Conservation (phyloP, 106 monocot genomes). For the Narthecium ossifragum region DNA sequence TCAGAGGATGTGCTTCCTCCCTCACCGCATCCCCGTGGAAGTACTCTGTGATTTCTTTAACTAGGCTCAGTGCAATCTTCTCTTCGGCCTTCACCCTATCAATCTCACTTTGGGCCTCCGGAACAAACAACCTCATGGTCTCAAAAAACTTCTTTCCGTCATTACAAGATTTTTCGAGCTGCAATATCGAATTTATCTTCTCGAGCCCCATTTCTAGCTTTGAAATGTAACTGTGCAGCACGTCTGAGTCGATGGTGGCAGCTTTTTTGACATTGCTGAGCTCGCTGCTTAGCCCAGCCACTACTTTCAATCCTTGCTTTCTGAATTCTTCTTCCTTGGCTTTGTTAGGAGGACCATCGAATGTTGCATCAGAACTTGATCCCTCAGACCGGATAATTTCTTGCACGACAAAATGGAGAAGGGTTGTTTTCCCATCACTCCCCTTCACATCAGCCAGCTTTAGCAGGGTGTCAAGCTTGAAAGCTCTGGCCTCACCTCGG, state of each 20-base stretch:
- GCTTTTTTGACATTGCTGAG: conserved; percentile 83
- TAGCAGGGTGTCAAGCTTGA: conserved; percentile 77
- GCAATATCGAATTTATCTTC: conserved; percentile 45
- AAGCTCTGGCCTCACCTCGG: conserved; percentile 56
- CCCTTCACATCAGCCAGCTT: conserved; percentile 73
- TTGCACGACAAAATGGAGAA: conserved; percentile 81
- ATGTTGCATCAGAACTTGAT: conserved; percentile 10
- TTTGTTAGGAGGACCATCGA: conserved; percentile 16
- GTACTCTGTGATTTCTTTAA: conserved; percentile 72
- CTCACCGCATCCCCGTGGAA: conserved; percentile 72
- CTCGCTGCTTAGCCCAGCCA: conserved; percentile 59
- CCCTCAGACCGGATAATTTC: conserved; percentile 68
- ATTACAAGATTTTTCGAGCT: conserved; percentile 36
- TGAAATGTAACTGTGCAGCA: conserved; percentile 40
- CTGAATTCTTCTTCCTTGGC: conserved; percentile 45
- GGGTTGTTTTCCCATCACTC: conserved; percentile 65
- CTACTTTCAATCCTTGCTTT: conserved; percentile 54
- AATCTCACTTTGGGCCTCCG: conserved; percentile 49
- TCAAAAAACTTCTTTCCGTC: conserved; percentile 54
- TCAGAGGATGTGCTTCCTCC: conserved; percentile 76
- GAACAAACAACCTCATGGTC: conserved; percentile 47
- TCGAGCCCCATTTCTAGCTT: conserved; percentile 66
- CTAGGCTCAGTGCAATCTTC: conserved; percentile 23
- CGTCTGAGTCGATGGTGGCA: conserved; percentile 67
- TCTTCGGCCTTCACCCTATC: conserved; percentile 40